A percentile compares a stretch with the other conserved stretches of the same genome.
Evolutionary conservation across 2,329 filamentous ascomycete species (phyloP).

Genomic region (Diplodia corticola): DNA sequence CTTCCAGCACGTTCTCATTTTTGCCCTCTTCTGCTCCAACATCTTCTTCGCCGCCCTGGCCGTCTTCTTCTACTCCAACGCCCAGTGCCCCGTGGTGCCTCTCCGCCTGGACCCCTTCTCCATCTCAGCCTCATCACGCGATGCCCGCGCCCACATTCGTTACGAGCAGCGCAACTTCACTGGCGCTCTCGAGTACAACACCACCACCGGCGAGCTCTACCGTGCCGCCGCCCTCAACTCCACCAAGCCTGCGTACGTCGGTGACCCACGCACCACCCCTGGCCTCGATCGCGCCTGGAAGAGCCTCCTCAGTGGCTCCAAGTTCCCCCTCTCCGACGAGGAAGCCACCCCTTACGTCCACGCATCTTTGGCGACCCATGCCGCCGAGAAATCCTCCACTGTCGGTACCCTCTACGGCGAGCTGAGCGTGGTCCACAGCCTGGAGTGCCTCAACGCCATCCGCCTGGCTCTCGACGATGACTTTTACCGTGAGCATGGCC

Average conservation of each 20-base stretch:
- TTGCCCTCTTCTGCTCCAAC: slow-evolving; percentile 22
- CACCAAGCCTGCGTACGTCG: not conserved
- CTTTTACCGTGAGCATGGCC: slow-evolving; percentile 15
- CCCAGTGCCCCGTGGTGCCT: slow-evolving; percentile 14
- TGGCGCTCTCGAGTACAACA: not conserved
- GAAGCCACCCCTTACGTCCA: slow-evolving; percentile 8
- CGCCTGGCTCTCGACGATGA: slow-evolving; percentile 15
- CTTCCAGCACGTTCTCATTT: slow-evolving; percentile 20
- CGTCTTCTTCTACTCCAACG: slow-evolving; percentile 19
- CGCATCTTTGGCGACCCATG: not conserved
- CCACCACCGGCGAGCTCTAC: not conserved
- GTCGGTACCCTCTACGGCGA: slow-evolving; percentile 7
- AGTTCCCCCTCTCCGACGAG: slow-evolving; percentile 15
- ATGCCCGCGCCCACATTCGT: slow-evolving; percentile 10
- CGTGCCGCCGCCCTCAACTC: not conserved
- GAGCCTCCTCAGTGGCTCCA: not conserved
- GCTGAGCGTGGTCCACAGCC: slow-evolving; percentile 21
- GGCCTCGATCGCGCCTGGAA: slow-evolving; percentile 22
- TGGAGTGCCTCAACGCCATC: slow-evolving; percentile 17
- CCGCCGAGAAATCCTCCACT: not conserved
- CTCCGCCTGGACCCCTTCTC: not conserved
- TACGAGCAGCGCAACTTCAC: slow-evolving; percentile 20
- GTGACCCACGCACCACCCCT: slow-evolving; percentile 7
- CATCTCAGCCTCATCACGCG: slow-evolving; percentile 4
- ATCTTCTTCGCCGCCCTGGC: slow-evolving; percentile 14